Evolutionary conservation across 2,329 filamentous ascomycete species (phyloP), one percentile per base, ranked within the genome.

Genomic region (Trichoderma brevicompactum): DNA sequence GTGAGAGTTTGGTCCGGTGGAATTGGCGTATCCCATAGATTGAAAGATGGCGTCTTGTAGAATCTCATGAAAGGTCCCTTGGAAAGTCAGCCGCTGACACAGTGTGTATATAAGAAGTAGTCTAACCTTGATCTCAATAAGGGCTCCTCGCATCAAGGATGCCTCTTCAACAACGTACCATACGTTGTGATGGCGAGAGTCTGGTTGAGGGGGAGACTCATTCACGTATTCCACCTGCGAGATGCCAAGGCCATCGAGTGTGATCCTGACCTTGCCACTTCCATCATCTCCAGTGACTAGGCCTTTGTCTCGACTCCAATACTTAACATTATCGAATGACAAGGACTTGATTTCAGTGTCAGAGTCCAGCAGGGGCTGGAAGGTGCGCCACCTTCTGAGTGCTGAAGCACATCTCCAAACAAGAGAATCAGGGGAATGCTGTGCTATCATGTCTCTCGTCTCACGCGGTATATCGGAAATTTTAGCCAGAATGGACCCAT

Each of bases 91-190:
- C 19, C 15, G 23, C 1, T 28, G n/a, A 10, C 13, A 4, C 4
- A 0, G 19, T 13, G 15, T 19, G 7, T 15, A 5, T 8, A 50
- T 38, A 15, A 32, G 9, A n/a, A 2, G 23, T 5, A 28, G 23
- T 28, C 44, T 61, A 5, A 61, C 58, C 58, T 50, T 50, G 7
- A 43, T 49, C 40, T 61, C 58, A n/a, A 61, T 23, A 32, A 19
- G n/a, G 6, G 36, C 46, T 1, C 15, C 58, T 32, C 15, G 32
- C 44, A 61, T 38, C 9, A n/a, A 15, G n/a, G 41, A 36, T 1
- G 6, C 34, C 13, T 48, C 17, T 49, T 52, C 43, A 32, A 61
- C 17, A 41, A 50, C 36, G 13, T 23, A 61, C 44, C 44, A 61
- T 41, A n/a, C 3, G 9, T 50, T 41, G 1, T 46, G 58, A 41